Conservation (phyloP, 2,329 filamentous ascomycete genomes). For the Aspergillus spinulosporus region DNA sequence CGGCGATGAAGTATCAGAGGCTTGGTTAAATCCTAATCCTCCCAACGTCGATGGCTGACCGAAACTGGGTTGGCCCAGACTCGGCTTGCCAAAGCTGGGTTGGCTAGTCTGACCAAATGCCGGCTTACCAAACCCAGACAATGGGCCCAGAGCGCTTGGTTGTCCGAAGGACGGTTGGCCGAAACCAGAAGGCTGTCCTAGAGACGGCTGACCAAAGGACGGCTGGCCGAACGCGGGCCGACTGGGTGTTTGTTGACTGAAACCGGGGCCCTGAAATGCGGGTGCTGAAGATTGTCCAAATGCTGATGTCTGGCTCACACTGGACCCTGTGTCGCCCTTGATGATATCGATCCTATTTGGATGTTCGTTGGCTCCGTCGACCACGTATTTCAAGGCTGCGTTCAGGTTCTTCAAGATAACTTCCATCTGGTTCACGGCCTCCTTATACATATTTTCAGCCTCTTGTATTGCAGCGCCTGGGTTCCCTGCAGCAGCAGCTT, state of each 20-base stretch:
- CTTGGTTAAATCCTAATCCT: slow-evolving; percentile 38
- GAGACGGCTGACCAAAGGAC: slow-evolving; percentile 32
- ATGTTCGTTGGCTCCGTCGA: slow-evolving; percentile 66
- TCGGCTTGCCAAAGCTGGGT: slow-evolving; percentile 46
- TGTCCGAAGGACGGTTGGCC: slow-evolving; percentile 19
- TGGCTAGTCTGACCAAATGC: slow-evolving; percentile 41
- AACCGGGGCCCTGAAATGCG: slow-evolving; percentile 23
- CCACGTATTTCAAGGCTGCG: slow-evolving; percentile 70
- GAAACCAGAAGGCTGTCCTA: slow-evolving; percentile 25
- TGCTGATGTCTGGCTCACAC: slow-evolving; percentile 20
- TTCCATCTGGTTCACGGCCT: slow-evolving; percentile 70
- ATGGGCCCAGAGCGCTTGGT: slow-evolving; percentile 20
- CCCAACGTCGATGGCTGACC: slow-evolving; percentile 31
- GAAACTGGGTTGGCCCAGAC: slow-evolving; percentile 36
- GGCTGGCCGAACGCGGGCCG: slow-evolving; percentile 24
- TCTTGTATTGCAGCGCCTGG: slow-evolving; percentile 54
- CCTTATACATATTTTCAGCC: slow-evolving; percentile 58
- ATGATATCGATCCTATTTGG: slow-evolving; percentile 69
- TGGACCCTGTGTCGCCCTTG: slow-evolving; percentile 32
- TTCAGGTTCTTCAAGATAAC: slow-evolving; percentile 67
- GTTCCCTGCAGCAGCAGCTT: slow-evolving; percentile 63
- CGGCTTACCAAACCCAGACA: slow-evolving; percentile 29
- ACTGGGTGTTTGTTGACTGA: slow-evolving; percentile 30
- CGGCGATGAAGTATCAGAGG: slow-evolving; percentile 32
- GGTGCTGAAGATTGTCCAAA: slow-evolving; percentile 38